These are phyloP conservation scores for Barnettozyma sp. DNA, from an alignment of 805 yeast species.

Conservation along the genomic window DNA sequence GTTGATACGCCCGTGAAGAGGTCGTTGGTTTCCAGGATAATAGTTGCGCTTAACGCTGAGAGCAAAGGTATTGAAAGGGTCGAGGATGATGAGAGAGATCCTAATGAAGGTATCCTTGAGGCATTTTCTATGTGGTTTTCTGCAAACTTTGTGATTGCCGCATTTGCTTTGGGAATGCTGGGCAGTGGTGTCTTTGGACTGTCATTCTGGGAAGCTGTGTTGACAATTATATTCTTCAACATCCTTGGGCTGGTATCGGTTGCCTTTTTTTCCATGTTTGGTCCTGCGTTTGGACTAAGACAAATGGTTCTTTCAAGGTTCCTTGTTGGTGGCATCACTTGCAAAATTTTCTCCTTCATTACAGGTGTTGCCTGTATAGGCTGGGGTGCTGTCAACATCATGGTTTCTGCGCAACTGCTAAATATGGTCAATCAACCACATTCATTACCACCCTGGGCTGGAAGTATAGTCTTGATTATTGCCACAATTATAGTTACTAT, in stretches of 20 bases:
- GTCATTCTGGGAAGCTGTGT: constrained; percentile 65
- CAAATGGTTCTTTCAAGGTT: constrained; percentile 80
- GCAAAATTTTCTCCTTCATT: constrained; percentile 70
- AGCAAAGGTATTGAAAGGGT: constrained; percentile 76
- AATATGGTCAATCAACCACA: constrained; percentile 60
- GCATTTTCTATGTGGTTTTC: constrained; percentile 90
- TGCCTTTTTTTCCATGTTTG: constrained; percentile 77
- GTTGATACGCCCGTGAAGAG: constrained; percentile 14
- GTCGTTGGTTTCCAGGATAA: constrained; percentile 19
- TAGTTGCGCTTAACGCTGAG: constrained; percentile 36
- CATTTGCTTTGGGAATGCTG: constrained; percentile 70
- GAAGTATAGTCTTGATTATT: constrained; percentile 64
- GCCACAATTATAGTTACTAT: constrained; percentile 68
- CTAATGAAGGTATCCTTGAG: constrained; percentile 48
- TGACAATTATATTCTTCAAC: constrained; percentile 66
- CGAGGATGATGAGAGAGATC: constrained; percentile 71
- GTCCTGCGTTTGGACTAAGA: constrained; percentile 79
- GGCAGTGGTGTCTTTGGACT: constrained; percentile 60
- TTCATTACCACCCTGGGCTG: constrained; percentile 83
- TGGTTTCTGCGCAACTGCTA: constrained; percentile 80
- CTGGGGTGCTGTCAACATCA: constrained; percentile 91
- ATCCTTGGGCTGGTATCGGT: constrained; percentile 70
- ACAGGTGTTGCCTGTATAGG: constrained; percentile 86
- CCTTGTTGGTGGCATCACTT: constrained; percentile 67
- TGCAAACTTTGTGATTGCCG: constrained; percentile 81